Percentiles rank a stretch among this genome's conserved stretches.
Evolutionary conservation across 352 stramenopile genomes (phyloP).

Genomic region (Phytopythium delawarense): DNA sequence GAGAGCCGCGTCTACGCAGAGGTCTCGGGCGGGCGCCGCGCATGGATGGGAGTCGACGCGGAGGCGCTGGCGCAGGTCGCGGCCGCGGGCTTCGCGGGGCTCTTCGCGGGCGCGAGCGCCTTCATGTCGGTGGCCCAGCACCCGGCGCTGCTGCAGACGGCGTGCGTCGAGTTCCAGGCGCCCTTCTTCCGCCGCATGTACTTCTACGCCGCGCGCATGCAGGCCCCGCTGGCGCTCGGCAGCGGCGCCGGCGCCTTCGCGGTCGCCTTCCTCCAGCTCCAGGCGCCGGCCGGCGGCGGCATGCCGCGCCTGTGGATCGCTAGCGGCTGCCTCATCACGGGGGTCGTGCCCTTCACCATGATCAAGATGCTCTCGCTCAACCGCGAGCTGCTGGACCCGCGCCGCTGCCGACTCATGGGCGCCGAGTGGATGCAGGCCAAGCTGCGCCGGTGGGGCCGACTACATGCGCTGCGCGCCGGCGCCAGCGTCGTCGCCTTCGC

Average conservation of each 20-base stretch:
- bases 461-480: conserved; percentile 52
- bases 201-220: conserved; percentile 63
- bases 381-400: conserved; percentile 49
- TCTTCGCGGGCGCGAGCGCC: conserved; percentile 61
- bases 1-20: not conserved
- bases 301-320: conserved; percentile 50
- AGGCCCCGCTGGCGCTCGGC: conserved; percentile 49
- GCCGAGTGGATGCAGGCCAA: conserved; percentile 47
- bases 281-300: conserved; percentile 16
- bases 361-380: conserved; percentile 68
- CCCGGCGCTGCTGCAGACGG: conserved; percentile 59
- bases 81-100: conserved; percentile 50
- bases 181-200: conserved; percentile 81
- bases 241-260: conserved; percentile 47
- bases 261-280: conserved; percentile 38
- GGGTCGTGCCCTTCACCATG: conserved; percentile 64
- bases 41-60: conserved; percentile 36
- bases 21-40: conserved; percentile 1
- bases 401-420: conserved; percentile 28
- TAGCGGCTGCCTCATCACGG: conserved; percentile 49
- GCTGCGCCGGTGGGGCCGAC: conserved; percentile 44
- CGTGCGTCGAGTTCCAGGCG: conserved; percentile 49
- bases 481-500: conserved; percentile 52
- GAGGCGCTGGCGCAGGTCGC: conserved; percentile 59
- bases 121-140: conserved; percentile 77